These are phyloP conservation scores for Wickerhamiella alocasiicola DNA, from an alignment of 805 yeast genomes.

Conservation along the genomic window DNA sequence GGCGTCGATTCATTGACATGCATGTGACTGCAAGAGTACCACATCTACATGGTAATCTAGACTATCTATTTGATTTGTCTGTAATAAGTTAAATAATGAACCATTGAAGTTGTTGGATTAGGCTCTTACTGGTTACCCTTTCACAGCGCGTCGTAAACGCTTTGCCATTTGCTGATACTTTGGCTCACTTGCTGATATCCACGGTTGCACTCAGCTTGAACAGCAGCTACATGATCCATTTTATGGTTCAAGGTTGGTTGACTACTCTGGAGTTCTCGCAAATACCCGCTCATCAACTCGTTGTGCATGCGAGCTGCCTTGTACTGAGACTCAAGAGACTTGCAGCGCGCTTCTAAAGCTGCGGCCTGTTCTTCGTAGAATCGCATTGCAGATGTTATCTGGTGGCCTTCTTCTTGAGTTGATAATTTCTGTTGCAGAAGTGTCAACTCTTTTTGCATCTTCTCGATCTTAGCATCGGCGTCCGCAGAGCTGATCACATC, in stretches of 20 bases:
- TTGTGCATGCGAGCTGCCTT: conserved; percentile 18
- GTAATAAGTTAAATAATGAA: too few species aligned
- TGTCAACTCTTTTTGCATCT: conserved; percentile 31
- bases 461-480: conserved; percentile 29
- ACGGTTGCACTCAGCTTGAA: background rate
- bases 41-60: too few species aligned
- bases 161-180: conserved; percentile 1
- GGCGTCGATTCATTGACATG: too few species aligned
- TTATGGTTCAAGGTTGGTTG: background rate
- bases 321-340: conserved; percentile 19
- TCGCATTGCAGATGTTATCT: conserved; percentile 20
- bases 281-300: conserved; percentile 18
- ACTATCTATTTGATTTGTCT: too few species aligned
- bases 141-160: background rate
- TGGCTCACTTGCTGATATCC: background rate
- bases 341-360: conserved; percentile 20
- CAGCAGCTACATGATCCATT: background rate
- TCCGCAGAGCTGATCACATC: conserved; percentile 30
- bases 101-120: too few species aligned
- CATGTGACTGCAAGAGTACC: too few species aligned
- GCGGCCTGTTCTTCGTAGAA: conserved; percentile 26
- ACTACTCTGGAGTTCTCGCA: conserved; percentile 18
- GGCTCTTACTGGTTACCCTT: too few species aligned
- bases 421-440: conserved; percentile 25
- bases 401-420: conserved; percentile 24